Base-by-base conservation (phyloP, 257 asterid species). In the Solanum pimpinellifolium region DNA sequence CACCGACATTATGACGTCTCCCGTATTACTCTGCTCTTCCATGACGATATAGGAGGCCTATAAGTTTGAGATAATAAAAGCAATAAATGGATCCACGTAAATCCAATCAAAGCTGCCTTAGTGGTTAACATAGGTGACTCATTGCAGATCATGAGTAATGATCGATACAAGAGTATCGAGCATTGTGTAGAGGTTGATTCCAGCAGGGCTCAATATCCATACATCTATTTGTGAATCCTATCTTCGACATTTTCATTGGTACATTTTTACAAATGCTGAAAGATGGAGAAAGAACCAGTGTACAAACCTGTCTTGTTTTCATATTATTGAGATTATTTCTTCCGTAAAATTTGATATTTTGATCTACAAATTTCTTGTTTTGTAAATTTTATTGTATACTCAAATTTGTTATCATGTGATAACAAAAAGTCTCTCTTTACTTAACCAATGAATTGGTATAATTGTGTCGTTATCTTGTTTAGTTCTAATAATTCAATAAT, bases 41-140 rank as follows among this genome's bases (percentile, higher is more conserved):
- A 92, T 83, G 94, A 93, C 3, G 92, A 93, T 23, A 92, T 88
- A 0, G 93, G 96, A 1, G 94, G 96, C 31, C 92, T 93, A 18
- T 93, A 90, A 23, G 93, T 93, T 27, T 88, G 88, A 65, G 92
- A 86, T 72, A 9, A 44, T 7, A 89, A 87, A 29, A 39, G 62
- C 12, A 84, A 89, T 31, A 66, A 73, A 39, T 93, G 93, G 95
- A 91, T 93, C 87, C 94, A 93, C 21, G 91, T 88, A 31, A 31
- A 78, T 25, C 94, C 95, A 29, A 87, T 88, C 6, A 69, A 89
- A 85, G 94, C 90, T 2, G 92, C 95, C 5, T 87, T 93, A 14
- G 92, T 90, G 21, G 84, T 92, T 23, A 94, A 92, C 87, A 89
- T 92, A 11, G 95, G 94, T 3, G 93, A 92, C 59, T 84, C 86